Evolutionary conservation across 192 early-diverging fungal genomes (phyloP), one percentile per base, ranked within the genome.

Genomic region (Entomortierella lignicola): DNA sequence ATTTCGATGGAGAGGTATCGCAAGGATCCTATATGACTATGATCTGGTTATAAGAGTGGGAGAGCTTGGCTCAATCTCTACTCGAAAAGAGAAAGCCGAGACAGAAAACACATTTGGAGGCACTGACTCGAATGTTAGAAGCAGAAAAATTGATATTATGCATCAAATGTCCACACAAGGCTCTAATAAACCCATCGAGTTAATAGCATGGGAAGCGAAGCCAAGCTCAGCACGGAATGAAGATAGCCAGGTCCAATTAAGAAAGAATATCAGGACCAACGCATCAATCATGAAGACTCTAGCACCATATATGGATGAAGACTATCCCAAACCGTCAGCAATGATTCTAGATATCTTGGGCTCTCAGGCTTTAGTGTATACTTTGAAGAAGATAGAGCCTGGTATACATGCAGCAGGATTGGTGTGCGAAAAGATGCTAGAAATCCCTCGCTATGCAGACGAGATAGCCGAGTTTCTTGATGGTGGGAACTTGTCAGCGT

Each of bases 271-370:
- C 18, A 1, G 43, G 29, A 68, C 29, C 29, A 57, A 68, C 21
- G 56, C 66, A 7, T 39, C 43, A 1, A 59, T 68, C 44, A 59
- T 59, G 56, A 37, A 68, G 44, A 68, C 48, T 26, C 6, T 59
- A 30, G 0, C 42, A 56, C 66, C 18, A 31, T 57, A 32, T n/a
- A 29, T 68, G 55, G 66, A 68, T 26, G 23, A 5, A 0, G 30
- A 4, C 13, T 68, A 59, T 37, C 55, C 66, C 0, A 10, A 44
- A 3, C 55, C 42, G 13, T 44, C 55, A 30, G 43, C 56, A 34
- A 68, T 59, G 30, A n/a, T 68, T 17, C 5, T 68, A 6, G 66
- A 57, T 17, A 68, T 59, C 8, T n/a, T 68, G 7, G 66, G 66
- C 12, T 37, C 55, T 7, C 4, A 42, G 17, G 66, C 66, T 12